Conservation (phyloP, 202 grass and related monocot species). For the Zoysia matrella region DNA sequence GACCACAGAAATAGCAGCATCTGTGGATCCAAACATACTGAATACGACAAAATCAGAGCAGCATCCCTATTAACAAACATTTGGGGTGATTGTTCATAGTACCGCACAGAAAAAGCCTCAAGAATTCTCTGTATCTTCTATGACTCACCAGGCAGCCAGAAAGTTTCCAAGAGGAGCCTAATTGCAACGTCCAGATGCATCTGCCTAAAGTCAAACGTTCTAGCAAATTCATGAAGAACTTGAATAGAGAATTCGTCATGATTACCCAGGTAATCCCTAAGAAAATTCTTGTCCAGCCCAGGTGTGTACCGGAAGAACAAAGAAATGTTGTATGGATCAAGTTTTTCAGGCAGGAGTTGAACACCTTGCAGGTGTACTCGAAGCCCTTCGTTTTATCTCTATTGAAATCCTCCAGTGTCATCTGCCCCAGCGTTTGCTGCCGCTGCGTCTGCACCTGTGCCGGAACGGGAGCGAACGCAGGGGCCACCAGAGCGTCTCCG, state of each 20-base stretch:
- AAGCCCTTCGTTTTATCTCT: slow-evolving; percentile 94
- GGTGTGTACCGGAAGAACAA: slow-evolving; percentile 89
- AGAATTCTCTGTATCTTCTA: slow-evolving; percentile 99
- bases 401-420: slow-evolving; percentile 59
- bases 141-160: slow-evolving; percentile 92
- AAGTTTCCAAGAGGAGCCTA: slow-evolving; percentile 97
- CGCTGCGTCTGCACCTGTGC: no score
- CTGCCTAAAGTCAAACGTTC: slow-evolving; percentile 92
- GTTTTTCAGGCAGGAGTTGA: slow-evolving; percentile 92
- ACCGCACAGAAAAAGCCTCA: slow-evolving; percentile 93
- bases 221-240: slow-evolving; percentile 92
- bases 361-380: slow-evolving; percentile 80
- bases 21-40: slow-evolving; percentile 86
- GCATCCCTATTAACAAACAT: slow-evolving; percentile 90
- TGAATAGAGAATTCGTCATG: slow-evolving; percentile 94
- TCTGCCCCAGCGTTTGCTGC: no score
- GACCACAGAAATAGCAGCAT: slow-evolving; percentile 97
- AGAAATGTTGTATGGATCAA: slow-evolving; percentile 87
- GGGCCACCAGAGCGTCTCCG: no score
- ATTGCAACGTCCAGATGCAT: slow-evolving; percentile 95
- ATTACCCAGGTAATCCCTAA: slow-evolving; percentile 91
- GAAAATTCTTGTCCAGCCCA: slow-evolving; percentile 93
- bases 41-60: slow-evolving; percentile 91
- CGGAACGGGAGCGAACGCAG: no score
- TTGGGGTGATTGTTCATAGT: slow-evolving; percentile 93